Evolutionary conservation across 805 yeast species (phyloP).

Genomic region (Ogataea pignaliae): DNA sequence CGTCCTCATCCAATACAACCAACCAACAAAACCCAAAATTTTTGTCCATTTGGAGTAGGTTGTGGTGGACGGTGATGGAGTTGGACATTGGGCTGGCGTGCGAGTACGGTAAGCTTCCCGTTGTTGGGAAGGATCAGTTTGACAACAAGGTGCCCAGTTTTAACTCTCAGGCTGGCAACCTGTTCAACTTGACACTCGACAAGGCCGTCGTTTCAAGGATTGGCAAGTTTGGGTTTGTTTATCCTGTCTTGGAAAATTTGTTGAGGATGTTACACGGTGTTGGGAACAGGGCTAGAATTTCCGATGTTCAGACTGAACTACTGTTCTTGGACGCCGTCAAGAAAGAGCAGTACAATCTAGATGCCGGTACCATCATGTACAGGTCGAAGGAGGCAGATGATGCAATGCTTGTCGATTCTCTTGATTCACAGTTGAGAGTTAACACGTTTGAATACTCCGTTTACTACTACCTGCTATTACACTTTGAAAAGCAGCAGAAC

Average conservation of each 20-base stretch:
- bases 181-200: constrained; percentile 16
- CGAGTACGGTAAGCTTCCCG: constrained; percentile 20
- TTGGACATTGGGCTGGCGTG: constrained; percentile 22
- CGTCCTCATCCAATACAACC: too few relatives aligned
- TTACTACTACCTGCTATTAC: constrained; percentile 15
- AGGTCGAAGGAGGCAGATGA: background rate
- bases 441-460: constrained; percentile 12
- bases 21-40: constrained; percentile 11
- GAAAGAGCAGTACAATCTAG: background rate
- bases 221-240: constrained; percentile 13
- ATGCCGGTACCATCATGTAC: background rate
- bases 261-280: constrained; percentile 19
- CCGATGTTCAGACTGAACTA: constrained; percentile 19
- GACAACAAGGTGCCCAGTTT: constrained; percentile 13
- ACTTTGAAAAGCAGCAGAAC: constrained; percentile 12
- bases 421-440: constrained; percentile 2
- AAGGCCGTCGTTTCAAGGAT: constrained; percentile 16
- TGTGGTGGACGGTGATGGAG: constrained; percentile 24
- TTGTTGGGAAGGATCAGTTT: constrained; percentile 13
- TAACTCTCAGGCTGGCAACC: constrained; percentile 11
- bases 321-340: constrained; percentile 7
- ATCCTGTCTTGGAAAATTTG: constrained; percentile 15
- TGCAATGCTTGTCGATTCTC: constrained; percentile 1
- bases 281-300: constrained; percentile 15
- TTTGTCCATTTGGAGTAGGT: constrained; percentile 24